Evolutionary conservation across 2,329 filamentous ascomycete species (phyloP).

Genomic region (Cercospora janseana): DNA sequence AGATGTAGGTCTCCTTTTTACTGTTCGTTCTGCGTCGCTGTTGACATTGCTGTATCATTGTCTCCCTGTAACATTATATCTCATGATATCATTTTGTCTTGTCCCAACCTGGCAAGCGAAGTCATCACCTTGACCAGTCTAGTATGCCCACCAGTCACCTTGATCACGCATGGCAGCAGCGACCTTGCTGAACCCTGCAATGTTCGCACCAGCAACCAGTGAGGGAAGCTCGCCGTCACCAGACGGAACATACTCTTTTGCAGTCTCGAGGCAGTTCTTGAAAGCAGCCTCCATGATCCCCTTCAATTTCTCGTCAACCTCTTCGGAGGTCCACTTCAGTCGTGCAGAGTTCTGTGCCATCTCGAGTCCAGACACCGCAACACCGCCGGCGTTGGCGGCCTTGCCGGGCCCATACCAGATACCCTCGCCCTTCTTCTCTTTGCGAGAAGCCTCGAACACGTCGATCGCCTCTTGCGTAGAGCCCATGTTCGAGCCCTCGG

Average conservation of each 20-base stretch:
- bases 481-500: constrained; percentile 98
- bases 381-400: constrained; percentile 95
- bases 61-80: background rate
- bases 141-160: constrained; percentile 76
- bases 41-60: background rate
- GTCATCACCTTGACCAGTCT: no score
- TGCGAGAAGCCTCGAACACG: constrained; percentile 78
- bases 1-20: no score
- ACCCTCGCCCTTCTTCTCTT: constrained; percentile 64
- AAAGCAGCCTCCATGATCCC: constrained; percentile 94
- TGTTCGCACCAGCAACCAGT: constrained; percentile 90
- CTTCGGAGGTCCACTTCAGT: constrained; percentile 79
- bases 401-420: constrained; percentile 96
- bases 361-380: constrained; percentile 94
- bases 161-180: constrained; percentile 92
- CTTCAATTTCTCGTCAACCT: constrained; percentile 52
- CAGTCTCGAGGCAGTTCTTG: constrained; percentile 81
- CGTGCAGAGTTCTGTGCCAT: constrained; percentile 97
- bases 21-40: background rate
- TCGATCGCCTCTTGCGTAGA: constrained; percentile 95
- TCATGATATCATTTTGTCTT: background rate
- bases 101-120: no score
- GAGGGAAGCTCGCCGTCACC: constrained; percentile 82
- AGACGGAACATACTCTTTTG: constrained; percentile 79
- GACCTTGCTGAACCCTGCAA: constrained; percentile 97